Conservation (phyloP, 148 eudicot genomes). For the Rhododendron kiyosumense region DNA sequence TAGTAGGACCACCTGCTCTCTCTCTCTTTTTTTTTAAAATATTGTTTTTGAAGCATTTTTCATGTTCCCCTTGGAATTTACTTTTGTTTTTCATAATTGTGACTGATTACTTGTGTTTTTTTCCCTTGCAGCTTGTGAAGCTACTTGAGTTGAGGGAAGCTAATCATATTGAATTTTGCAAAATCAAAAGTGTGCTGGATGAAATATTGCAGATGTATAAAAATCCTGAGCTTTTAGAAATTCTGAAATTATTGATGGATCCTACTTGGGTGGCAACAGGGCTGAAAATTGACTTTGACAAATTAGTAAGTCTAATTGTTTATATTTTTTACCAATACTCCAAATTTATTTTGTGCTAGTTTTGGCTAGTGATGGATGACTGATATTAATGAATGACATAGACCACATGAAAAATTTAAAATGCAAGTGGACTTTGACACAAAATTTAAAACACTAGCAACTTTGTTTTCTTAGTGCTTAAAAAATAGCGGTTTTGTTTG, state of each 20-base stretch:
- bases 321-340: not conserved
- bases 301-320: constrained; percentile 49
- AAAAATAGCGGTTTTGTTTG: not conserved
- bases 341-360: not conserved
- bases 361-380: not conserved
- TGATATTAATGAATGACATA: not conserved
- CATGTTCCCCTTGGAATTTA: not conserved
- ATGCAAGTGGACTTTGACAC: not conserved
- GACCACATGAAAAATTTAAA: not conserved
- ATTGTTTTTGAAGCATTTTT: not conserved
- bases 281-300: constrained; percentile 69
- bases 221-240: constrained; percentile 59
- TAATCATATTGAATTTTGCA: constrained; percentile 91
- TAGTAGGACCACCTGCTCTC: not conserved
- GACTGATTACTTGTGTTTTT: not conserved
- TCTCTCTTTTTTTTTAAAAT: no score
- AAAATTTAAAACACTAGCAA: not conserved
- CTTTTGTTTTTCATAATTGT: not conserved
- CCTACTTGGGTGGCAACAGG: constrained; percentile 97
- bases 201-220: constrained; percentile 59
- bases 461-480: not conserved
- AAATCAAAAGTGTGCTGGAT: constrained; percentile 78
- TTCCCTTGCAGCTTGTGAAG: constrained; percentile 80
- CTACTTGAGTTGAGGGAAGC: constrained; percentile 96
- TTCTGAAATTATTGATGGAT: constrained; percentile 71